Base-by-base conservation (phyloP, 305 asterid genomes). In the Solanum hybrid region DNA sequence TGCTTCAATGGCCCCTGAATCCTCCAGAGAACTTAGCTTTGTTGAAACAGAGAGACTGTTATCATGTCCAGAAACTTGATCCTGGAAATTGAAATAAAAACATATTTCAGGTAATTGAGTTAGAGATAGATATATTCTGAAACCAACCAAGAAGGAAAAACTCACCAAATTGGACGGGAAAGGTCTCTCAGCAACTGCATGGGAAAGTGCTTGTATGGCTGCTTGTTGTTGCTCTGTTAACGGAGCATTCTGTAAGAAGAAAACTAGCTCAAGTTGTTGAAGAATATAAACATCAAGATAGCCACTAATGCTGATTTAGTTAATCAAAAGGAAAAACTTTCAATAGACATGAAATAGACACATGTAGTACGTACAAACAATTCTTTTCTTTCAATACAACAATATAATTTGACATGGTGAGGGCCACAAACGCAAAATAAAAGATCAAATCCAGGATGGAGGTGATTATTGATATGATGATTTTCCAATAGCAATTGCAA, bases 221-320 rank as follows among this genome's bases (percentile, higher is more conserved):
- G 96, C 96, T 91, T 94, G 98, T 64, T 97, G 98, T 91, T 96
- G 98, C 92, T 97, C 99, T 51, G 99, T 95, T 97, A 97, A 92
- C 42, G 98, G 99, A 89, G 99, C 95, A 92, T 93, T 95, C 99
- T 97, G 89, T 64, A 90, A 71, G 87, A 71, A 4, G n/a, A 36
- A 87, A 69, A 75, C 80, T 85, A 89, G 89, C 82, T 87, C 79
- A 56, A n/a, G 36, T 26, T 19, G 14, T 66, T n/a, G 31, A 76
- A 76, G 27, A n/a, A 64, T 60, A 82, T 82, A 45, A 32, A 45
- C 85, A 72, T 38, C 29, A 69, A 29, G 76, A 78, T 34, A 72
- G 40, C 6, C 36, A 6, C 69, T 42, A 37, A n/a, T 56, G 71
- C 11, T 12, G 84, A 37, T 31, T 76, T 82, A 32, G n/a, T 51